phyloP scores from a whole-genome alignment of 2,329 filamentous ascomycete species.

The Colletotrichum chrysophilum region DNA sequence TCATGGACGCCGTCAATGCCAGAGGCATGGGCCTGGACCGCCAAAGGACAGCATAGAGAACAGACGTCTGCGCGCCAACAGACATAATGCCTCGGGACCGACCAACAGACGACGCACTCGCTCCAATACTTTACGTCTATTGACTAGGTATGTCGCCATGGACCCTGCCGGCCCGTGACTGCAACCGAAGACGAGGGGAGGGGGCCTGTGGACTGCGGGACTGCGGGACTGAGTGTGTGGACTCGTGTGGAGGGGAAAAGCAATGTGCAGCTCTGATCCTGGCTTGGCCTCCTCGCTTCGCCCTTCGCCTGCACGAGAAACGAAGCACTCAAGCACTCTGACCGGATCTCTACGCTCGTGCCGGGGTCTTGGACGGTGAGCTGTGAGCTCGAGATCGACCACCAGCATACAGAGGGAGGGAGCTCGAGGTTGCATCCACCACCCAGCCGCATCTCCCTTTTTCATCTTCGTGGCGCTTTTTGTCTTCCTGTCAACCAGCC shows the following conservation, averaged over 20 bases:
- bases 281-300: constrained; percentile 17
- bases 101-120: background rate
- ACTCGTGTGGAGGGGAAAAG: background rate
- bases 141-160: background rate
- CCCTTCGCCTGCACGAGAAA: background rate
- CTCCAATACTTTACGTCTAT: background rate
- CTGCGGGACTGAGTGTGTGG: background rate
- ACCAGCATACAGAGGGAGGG: background rate
- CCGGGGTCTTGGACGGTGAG: background rate
- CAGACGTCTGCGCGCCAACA: background rate
- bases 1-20: background rate
- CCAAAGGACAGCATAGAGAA: background rate
- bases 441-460: background rate
- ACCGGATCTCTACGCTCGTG: background rate
- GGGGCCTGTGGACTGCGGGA: background rate
- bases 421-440: background rate
- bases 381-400: background rate
- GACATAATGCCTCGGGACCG: background rate
- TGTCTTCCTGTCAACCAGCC: background rate
- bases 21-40: background rate
- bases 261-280: background rate
- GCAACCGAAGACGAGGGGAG: background rate
- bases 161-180: background rate
- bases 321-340: background rate
- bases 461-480: background rate